A percentile compares a stretch with the other conserved stretches of the same genome.
These are phyloP conservation scores for Heritiera littoralis DNA, from an alignment of 345 rosid genomes.

Conservation along the genomic window DNA sequence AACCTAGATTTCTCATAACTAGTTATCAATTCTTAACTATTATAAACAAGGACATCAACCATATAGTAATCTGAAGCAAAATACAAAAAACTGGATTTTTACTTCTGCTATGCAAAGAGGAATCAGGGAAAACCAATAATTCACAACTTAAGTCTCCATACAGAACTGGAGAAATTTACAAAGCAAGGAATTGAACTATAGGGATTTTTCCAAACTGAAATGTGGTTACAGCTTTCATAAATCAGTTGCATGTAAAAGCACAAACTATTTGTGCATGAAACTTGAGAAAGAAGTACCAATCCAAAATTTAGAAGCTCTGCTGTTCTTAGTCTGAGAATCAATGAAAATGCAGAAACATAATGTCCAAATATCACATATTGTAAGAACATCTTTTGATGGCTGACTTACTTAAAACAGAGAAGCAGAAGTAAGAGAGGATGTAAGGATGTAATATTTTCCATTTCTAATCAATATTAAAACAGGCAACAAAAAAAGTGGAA, in stretches of 20 bases:
- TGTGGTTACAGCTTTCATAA: background rate
- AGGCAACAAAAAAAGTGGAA: background rate
- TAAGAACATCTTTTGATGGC: background rate
- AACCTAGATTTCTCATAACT: background rate
- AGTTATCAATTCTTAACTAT: slow-evolving; percentile 4
- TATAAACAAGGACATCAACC: background rate
- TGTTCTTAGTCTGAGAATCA: background rate
- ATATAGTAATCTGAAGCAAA: background rate
- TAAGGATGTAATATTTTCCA: background rate
- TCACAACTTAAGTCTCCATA: background rate
- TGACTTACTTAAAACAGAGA: background rate
- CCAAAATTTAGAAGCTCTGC: background rate
- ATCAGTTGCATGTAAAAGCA: background rate
- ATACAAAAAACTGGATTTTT: background rate
- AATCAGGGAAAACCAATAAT: background rate
- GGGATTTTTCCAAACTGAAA: background rate
- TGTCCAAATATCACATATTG: background rate
- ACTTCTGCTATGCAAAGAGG: background rate
- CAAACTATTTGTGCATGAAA: background rate
- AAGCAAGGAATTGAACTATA: background rate
- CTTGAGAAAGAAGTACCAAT: background rate
- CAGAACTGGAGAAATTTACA: background rate
- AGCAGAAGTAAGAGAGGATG: background rate
- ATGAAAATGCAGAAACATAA: background rate
- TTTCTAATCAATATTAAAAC: background rate